These are phyloP conservation scores for Juncus inflexus DNA, from an alignment of 176 grass and related monocot species.

Conservation along the genomic window DNA sequence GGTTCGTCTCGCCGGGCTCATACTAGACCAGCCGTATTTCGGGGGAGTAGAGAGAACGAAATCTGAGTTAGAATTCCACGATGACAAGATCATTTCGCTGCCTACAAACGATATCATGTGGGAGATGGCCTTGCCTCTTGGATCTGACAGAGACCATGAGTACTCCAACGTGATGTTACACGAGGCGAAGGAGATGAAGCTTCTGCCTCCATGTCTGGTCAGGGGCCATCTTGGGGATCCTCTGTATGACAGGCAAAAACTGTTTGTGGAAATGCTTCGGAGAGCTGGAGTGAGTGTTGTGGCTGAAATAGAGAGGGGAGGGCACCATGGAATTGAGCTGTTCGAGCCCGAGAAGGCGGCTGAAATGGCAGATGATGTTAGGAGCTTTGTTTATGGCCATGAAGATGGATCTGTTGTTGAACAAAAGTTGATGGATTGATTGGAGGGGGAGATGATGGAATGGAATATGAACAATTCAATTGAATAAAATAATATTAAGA, in stretches of 20 bases:
- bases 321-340: conserved; percentile 71
- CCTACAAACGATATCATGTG: conserved; percentile 70
- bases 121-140: conserved; percentile 72
- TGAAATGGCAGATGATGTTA: conserved; percentile 53
- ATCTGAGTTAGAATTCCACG: conserved; percentile 45
- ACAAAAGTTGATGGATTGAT: conserved; percentile 13
- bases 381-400: conserved; percentile 44
- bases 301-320: conserved; percentile 39
- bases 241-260: conserved; percentile 55
- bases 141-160: conserved; percentile 67
- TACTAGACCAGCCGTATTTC: conserved; percentile 70
- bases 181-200: conserved; percentile 21
- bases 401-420: neutral
- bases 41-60: conserved; percentile 51
- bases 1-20: conserved; percentile 32
- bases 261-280: conserved; percentile 43
- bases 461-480: neutral
- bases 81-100: conserved; percentile 67
- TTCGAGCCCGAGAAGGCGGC: conserved; percentile 43
- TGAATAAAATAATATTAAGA: neutral
- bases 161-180: conserved; percentile 55
- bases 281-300: conserved; percentile 47
- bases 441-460: neutral
- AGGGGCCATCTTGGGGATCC: conserved; percentile 58
- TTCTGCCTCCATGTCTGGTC: conserved; percentile 68